A percentile compares a stretch with the other conserved stretches of the same genome.
Conservation (phyloP, 345 rosid genomes). For the Populus nigra region DNA sequence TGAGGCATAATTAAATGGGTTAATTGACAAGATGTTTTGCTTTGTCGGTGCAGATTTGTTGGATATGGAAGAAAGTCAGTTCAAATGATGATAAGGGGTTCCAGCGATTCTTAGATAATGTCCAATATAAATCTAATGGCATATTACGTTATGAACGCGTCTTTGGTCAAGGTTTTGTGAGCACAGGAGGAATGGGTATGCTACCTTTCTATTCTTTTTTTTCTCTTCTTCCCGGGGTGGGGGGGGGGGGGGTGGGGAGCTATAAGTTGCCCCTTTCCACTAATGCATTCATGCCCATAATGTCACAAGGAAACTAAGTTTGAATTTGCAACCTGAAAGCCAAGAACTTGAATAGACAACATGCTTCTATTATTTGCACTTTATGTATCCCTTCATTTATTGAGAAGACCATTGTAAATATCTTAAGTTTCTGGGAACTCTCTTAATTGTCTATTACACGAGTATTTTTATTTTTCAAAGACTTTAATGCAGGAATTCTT, state of each 20-base stretch:
- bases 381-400: not conserved
- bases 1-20: conserved; percentile 11
- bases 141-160: conserved; percentile 89
- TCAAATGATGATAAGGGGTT: conserved; percentile 82
- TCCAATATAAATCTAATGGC: conserved; percentile 79
- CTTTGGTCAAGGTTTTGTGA: conserved; percentile 91
- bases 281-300: not conserved
- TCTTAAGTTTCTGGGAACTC: not conserved
- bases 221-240: not conserved
- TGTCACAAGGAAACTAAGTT: not conserved
- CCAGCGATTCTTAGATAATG: conserved; percentile 91
- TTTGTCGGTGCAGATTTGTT: conserved; percentile 72
- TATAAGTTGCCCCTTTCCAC: not conserved
- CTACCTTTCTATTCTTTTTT: not conserved
- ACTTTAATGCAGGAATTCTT: too few relatives aligned
- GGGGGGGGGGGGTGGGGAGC: not conserved
- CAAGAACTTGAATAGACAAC: not conserved
- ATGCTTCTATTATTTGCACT: not conserved
- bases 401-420: not conserved
- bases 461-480: not conserved
- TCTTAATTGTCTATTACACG: not conserved
- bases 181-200: conserved; percentile 92
- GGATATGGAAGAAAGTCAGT: conserved; percentile 83
- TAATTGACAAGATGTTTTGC: conserved; percentile 15
- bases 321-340: not conserved